phyloP scores from a whole-genome alignment of 73 alveolate species.

The Tetrahymena malaccensis region DNA sequence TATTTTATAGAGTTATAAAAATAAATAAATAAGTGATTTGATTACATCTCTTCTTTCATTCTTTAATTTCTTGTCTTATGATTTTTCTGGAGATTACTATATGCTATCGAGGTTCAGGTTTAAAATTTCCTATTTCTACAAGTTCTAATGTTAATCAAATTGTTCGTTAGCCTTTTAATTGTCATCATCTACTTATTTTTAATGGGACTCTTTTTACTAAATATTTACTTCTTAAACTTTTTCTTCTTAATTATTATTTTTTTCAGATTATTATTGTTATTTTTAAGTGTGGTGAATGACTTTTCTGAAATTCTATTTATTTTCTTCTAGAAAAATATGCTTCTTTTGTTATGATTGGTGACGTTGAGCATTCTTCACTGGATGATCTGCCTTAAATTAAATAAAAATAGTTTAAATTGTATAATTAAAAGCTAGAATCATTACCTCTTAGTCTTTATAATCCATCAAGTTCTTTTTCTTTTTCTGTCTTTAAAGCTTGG shows the following conservation, averaged over 20 bases:
- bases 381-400: neutral
- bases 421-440: neutral
- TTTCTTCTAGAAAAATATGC: neutral
- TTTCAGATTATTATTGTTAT: neutral
- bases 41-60: neutral
- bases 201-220: neutral
- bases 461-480: neutral
- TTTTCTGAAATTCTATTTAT: neutral
- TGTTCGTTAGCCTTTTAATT: neutral
- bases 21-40: neutral
- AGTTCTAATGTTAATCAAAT: neutral
- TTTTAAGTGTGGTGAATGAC: neutral
- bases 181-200: neutral
- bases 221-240: neutral
- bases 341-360: neutral
- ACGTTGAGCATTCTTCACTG: neutral
- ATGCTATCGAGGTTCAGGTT: neutral
- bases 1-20: too few relatives aligned
- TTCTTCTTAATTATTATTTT: neutral
- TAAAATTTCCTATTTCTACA: neutral
- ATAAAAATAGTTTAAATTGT: neutral
- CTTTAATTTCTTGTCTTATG: neutral
- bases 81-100: neutral
- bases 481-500: neutral
- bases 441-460: neutral